Conservation (phyloP, 495 filamentous ascomycete species). For the Thermothielavioides terrestris region DNA sequence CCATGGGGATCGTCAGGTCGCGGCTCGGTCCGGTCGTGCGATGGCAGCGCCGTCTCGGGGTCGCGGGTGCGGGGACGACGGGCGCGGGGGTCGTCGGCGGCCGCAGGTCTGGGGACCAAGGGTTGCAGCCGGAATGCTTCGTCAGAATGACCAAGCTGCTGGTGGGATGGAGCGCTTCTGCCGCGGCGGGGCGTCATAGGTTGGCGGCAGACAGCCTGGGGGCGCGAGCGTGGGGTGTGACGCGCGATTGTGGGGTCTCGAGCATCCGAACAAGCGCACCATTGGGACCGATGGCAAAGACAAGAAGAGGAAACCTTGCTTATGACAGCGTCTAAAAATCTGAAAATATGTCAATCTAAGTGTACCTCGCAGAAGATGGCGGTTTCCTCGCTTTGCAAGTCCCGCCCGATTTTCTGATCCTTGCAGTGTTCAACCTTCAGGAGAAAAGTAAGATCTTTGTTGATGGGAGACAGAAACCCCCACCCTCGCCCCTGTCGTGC, state of each 20-base stretch:
- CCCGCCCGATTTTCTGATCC: no score
- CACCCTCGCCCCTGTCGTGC: no score
- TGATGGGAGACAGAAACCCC: no score
- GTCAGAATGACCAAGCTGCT: background rate
- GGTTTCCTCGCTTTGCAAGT: no score
- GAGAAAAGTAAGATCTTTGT: no score
- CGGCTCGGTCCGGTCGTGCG: background rate
- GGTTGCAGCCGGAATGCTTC: slow-evolving; percentile 6
- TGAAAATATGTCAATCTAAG: no score
- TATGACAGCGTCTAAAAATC: no score
- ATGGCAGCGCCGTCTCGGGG: background rate
- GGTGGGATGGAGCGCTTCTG: background rate
- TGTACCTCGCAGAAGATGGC: no score
- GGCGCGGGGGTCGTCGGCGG: slow-evolving; percentile 1
- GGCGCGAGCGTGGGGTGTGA: background rate
- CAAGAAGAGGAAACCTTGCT: background rate
- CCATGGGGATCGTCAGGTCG: slow-evolving; percentile 12
- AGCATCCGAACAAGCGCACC: no score
- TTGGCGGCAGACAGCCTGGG: background rate
- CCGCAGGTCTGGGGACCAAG: slow-evolving; percentile 7
- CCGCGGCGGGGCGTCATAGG: slow-evolving; percentile 5
- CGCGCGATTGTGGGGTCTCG: background rate
- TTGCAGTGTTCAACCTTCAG: no score
- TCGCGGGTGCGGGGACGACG: background rate
- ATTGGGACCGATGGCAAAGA: no score